Percentiles rank a stretch among this genome's conserved stretches.
phyloP scores from a whole-genome alignment of 495 filamentous ascomycete species.

The Penicillium cataractarum region DNA sequence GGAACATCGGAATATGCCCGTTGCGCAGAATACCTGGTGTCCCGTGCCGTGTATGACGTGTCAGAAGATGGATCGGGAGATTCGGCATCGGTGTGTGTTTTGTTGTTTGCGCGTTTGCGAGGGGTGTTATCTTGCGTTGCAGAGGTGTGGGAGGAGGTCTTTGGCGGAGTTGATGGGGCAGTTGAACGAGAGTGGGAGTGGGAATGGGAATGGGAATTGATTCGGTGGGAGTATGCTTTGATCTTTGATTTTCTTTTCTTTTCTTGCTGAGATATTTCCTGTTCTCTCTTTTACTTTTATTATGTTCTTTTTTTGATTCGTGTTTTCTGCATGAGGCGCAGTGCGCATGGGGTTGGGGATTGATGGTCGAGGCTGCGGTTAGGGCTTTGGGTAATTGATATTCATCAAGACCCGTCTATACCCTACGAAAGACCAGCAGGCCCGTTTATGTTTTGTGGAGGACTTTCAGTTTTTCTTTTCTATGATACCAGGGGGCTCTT shows the following conservation, averaged over 20 bases:
- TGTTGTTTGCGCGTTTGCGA: conserved; percentile 53
- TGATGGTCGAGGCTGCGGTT: not conserved
- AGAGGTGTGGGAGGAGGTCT: conserved; percentile 41
- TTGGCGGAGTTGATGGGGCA: conserved; percentile 39
- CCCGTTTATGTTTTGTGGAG: not conserved
- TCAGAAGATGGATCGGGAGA: conserved; percentile 45
- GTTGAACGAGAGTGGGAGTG: too few species aligned
- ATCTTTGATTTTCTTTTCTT: not conserved
- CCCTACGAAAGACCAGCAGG: too few species aligned
- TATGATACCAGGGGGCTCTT: conserved; percentile 33
- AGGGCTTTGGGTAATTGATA: too few species aligned
- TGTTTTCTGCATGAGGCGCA: conserved; percentile 20
- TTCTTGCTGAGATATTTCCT: not conserved
- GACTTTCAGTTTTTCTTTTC: conserved; percentile 7
- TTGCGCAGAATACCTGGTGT: conserved; percentile 48
- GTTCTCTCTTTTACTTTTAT: conserved; percentile 11
- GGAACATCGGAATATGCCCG: conserved; percentile 47
- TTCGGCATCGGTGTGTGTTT: conserved; percentile 51
- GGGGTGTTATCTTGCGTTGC: conserved; percentile 42
- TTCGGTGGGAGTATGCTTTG: not conserved
- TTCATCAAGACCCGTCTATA: too few species aligned
- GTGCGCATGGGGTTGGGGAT: conserved; percentile 6
- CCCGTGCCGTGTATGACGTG: conserved; percentile 56
- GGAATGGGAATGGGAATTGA: too few species aligned
- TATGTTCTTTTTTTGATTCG: conserved; percentile 4